Percentiles rank a stretch among this genome's conserved stretches.
Evolutionary conservation across 1,139 yeast species (phyloP).

Genomic region (Nakaseomyces nivariensis): DNA sequence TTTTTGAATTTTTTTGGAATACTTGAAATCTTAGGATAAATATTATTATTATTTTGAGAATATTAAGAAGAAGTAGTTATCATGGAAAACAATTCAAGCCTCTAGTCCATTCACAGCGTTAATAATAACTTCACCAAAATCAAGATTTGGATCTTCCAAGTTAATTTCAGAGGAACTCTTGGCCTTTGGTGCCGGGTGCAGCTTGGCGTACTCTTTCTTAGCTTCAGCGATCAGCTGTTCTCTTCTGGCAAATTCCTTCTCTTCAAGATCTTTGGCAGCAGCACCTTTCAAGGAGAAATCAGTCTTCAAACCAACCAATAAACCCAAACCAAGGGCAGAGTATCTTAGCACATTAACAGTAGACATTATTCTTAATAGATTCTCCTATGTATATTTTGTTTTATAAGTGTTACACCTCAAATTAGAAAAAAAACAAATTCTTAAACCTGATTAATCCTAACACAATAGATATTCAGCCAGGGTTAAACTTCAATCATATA

Average conservation of each 20-base stretch:
- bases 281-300: conserved; percentile 57
- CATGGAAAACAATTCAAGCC: background rate
- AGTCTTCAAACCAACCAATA: conserved; percentile 82
- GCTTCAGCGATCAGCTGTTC: conserved; percentile 78
- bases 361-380: conserved; percentile 28
- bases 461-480: no score
- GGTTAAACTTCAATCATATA: no score
- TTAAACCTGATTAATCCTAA: no score
- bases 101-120: conserved; percentile 33
- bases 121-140: conserved; percentile 49
- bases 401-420: no score
- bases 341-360: conserved; percentile 70
- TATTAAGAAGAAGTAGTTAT: background rate
- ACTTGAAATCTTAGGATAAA: no score
- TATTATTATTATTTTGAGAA: no score
- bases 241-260: conserved; percentile 52
- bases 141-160: conserved; percentile 87
- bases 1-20: no score
- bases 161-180: conserved; percentile 39
- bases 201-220: conserved; percentile 73
- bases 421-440: no score
- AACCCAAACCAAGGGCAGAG: conserved; percentile 83
- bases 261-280: conserved; percentile 50
- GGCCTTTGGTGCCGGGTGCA: conserved; percentile 32
- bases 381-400: conserved; percentile 1